Evolutionary conservation across 495 filamentous ascomycete species (phyloP).

Genomic region (Lasiosphaeria hispida): DNA sequence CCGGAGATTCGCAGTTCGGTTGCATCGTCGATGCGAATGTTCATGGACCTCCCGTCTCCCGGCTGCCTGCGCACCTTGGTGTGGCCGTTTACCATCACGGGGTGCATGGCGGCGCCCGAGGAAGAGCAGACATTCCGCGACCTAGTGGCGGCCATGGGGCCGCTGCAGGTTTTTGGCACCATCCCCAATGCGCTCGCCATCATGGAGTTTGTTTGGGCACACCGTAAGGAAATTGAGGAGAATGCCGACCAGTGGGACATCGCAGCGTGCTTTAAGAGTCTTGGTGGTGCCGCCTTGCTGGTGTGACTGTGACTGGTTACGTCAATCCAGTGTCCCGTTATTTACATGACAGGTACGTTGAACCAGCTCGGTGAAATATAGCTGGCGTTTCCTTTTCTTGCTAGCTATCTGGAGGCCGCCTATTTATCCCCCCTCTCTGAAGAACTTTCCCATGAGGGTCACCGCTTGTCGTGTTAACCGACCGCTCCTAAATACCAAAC

Average conservation of each 20-base stretch:
- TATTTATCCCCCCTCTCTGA: too few relatives aligned
- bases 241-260: conserved; percentile 38
- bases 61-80: conserved; percentile 40
- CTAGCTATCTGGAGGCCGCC: too few relatives aligned
- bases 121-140: conserved; percentile 42
- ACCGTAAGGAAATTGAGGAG: conserved; percentile 31
- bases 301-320: conserved; percentile 24
- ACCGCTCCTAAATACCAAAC: too few relatives aligned
- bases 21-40: conserved; percentile 30
- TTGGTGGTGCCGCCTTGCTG: conserved; percentile 39
- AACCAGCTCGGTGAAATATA: too few relatives aligned
- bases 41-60: conserved; percentile 25
- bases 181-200: conserved; percentile 47
- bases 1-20: conserved; percentile 40
- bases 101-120: conserved; percentile 45
- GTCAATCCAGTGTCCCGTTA: too few relatives aligned
- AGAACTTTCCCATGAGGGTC: too few relatives aligned
- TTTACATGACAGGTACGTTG: too few relatives aligned
- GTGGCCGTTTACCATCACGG: conserved; percentile 54
- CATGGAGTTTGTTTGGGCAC: conserved; percentile 51
- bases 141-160: conserved; percentile 39
- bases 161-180: conserved; percentile 44
- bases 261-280: conserved; percentile 37
- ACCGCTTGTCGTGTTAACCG: too few relatives aligned
- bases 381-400: too few relatives aligned